phyloP scores from a whole-genome alignment of 2,329 filamentous ascomycete species.

The Pseudogymnoascus sp. region DNA sequence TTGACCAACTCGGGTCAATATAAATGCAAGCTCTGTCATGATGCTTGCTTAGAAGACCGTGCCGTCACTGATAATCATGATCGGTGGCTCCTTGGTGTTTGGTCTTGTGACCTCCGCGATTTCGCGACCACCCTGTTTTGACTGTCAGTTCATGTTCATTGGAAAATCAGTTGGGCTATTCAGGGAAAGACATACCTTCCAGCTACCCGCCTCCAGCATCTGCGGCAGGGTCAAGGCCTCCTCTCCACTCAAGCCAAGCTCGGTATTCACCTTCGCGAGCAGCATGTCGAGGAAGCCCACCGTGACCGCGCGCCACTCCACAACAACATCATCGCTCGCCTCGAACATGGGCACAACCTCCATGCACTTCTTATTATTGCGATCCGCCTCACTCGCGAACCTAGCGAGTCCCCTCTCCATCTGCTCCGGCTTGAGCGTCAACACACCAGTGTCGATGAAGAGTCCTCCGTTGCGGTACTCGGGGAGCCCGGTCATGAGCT shows the following conservation, averaged over 20 bases:
- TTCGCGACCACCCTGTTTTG: constrained; percentile 71
- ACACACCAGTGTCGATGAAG: constrained; percentile 73
- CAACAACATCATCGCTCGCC: constrained; percentile 67
- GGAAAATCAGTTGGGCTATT: neutral
- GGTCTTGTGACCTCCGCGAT: constrained; percentile 91
- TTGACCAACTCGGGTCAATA: neutral
- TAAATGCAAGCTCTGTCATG: neutral
- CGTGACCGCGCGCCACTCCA: constrained; percentile 70
- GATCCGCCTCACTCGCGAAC: constrained; percentile 62
- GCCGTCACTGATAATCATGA: constrained; percentile 91
- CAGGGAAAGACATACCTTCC: constrained; percentile 64
- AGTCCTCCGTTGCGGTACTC: constrained; percentile 91
- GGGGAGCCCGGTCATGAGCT: constrained; percentile 77
- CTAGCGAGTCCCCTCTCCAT: constrained; percentile 61
- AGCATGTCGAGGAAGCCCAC: constrained; percentile 68
- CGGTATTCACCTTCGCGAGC: constrained; percentile 58
- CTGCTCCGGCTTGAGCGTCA: constrained; percentile 66
- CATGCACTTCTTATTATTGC: constrained; percentile 62
- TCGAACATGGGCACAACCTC: constrained; percentile 68
- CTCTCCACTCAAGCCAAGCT: constrained; percentile 59
- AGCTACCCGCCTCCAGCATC: constrained; percentile 89
- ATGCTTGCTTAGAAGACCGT: constrained; percentile 67
- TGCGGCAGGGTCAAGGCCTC: constrained; percentile 73
- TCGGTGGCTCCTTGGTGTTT: constrained; percentile 93
- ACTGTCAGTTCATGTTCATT: constrained; percentile 10